Base-by-base conservation (phyloP, 768 basidiomycete species). In the Mycena maculata region DNA sequence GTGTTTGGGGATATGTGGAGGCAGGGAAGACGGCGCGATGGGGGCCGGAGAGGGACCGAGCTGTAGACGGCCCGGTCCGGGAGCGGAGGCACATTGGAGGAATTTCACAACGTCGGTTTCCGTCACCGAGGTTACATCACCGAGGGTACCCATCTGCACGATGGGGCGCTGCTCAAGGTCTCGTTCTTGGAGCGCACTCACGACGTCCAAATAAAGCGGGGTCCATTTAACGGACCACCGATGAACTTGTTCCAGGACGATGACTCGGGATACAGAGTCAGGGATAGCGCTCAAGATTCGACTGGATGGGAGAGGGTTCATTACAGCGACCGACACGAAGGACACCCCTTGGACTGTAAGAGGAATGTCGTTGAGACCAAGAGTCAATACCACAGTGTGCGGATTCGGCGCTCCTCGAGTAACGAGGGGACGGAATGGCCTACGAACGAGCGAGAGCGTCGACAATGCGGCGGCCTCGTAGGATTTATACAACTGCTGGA, bases 211-310 rank as follows among this genome's bases (percentile, higher is more conserved):
- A 77, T 92, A 97, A 4, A 97, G 79, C 0, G 94, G 92, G 1
- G 92, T 90, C 92, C 93, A 96, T 77, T 93, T 93, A 41, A 88
- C 89, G n/a, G 86, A 84, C 87, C 92, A 93, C 69, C 81, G 83
- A 72, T 85, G 84, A 9, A 92, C 81, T 76, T 96, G 94, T 75
- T 97, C 96, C 13, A 96, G 85, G 20, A 96, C 90, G 63, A 96
- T 81, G 59, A 97, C 86, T 23, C 87, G 89, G 18, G 84, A 85
- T 30, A 85, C 86, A 2, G 89, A 88, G 1, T 80, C 67, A 13
- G 94, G 90, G 36, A 97, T 85, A 38, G 81, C 83, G 41, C 76
- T 78, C 48, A 89, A 78, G 36, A 97, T 80, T 31, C 81, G 82
- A 44, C 86, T 83, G 3, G 86, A 74, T 7, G 88, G 93, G 12